phyloP scores from a whole-genome alignment of 768 basidiomycete genomes.

The Rhodotorula sphaerocarpa region DNA sequence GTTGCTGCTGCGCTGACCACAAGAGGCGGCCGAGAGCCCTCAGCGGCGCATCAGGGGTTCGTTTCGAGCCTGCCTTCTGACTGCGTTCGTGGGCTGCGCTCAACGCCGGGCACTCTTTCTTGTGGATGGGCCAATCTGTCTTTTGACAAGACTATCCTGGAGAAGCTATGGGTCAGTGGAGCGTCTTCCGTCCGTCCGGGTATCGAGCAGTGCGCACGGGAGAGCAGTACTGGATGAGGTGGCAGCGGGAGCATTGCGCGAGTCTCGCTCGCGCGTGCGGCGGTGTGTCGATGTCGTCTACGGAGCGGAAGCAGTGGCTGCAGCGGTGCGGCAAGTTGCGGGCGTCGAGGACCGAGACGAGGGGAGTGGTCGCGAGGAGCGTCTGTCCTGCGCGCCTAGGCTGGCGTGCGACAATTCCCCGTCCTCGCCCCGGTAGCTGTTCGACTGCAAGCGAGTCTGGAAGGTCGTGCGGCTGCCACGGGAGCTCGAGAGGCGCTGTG shows the following conservation, averaged over 20 bases:
- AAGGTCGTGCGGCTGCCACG: constrained; percentile 4
- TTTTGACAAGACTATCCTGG: constrained; percentile 11
- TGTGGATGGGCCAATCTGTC: constrained; percentile 53
- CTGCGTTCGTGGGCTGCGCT: constrained; percentile 49
- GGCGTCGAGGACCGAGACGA: constrained; percentile 30
- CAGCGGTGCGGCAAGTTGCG: constrained; percentile 14
- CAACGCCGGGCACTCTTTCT: constrained; percentile 66
- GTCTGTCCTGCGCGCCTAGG: constrained; percentile 1
- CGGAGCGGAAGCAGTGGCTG: constrained; percentile 16
- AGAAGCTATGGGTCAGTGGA: neutral
- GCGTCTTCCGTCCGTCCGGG: too few relatives aligned
- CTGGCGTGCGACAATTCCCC: constrained; percentile 7
- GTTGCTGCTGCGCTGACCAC: constrained; percentile 45
- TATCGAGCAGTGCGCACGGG: too few relatives aligned
- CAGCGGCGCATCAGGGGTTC: constrained; percentile 63
- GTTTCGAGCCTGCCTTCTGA: neutral
- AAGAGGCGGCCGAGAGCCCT: constrained; percentile 68
- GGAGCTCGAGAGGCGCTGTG: too few relatives aligned
- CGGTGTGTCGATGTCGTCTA: constrained; percentile 35
- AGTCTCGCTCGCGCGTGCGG: constrained; percentile 42
- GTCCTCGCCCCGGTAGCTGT: neutral
- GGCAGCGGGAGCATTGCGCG: constrained; percentile 68
- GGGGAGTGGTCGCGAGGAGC: constrained; percentile 13
- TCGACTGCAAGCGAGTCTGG: constrained; percentile 7
- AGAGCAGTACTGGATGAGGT: constrained; percentile 65